Evolutionary conservation across 345 rosid genomes (phyloP).

Genomic region (Aurinia saxatilis): DNA sequence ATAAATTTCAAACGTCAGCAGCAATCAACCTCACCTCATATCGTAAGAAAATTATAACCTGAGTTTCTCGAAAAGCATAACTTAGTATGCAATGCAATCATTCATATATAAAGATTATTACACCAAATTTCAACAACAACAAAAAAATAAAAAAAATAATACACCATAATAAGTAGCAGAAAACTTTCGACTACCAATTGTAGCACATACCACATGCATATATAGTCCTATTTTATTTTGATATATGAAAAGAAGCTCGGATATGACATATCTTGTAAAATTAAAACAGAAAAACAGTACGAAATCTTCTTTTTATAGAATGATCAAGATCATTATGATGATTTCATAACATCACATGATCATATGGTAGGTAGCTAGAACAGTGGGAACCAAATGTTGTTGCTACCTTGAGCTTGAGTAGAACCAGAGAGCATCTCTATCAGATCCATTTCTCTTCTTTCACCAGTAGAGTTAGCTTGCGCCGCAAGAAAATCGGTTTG

Average conservation of each 20-base stretch:
- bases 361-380: constrained; percentile 1
- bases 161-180: constrained; percentile 3
- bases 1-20: background rate
- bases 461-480: constrained; percentile 26
- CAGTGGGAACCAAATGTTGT: constrained; percentile 13
- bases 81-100: background rate
- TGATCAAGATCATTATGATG: background rate
- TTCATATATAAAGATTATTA: background rate
- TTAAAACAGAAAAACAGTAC: no score
- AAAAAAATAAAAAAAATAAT: no score
- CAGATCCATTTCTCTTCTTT: constrained; percentile 76
- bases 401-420: constrained; percentile 26
- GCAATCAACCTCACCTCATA: background rate
- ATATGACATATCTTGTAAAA: no score
- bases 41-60: background rate
- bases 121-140: no score
- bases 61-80: background rate
- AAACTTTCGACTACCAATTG: background rate
- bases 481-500: constrained; percentile 10
- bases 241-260: no score
- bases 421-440: constrained; percentile 82
- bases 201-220: no score
- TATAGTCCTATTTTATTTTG: no score
- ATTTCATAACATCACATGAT: constrained; percentile 1
- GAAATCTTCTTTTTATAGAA: background rate